Percentiles rank a stretch among this genome's conserved stretches.
Evolutionary conservation across 805 yeast species (phyloP).

Genomic region (Candida golubevii): DNA sequence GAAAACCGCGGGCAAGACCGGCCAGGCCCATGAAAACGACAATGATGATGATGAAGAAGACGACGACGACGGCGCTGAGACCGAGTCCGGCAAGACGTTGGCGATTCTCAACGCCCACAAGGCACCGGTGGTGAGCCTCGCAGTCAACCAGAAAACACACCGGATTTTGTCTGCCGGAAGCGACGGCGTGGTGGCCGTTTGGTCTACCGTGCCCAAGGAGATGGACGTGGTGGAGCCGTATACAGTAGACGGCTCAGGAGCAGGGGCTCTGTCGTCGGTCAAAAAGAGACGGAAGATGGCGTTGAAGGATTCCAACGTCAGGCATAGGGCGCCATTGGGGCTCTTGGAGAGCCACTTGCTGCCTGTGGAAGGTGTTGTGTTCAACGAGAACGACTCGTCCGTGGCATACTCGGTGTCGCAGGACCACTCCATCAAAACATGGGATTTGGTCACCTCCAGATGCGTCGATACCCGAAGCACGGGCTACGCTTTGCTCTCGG

Average conservation of each 20-base stretch:
- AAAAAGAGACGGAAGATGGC: slow-evolving; percentile 85
- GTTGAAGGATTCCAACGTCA: slow-evolving; percentile 64
- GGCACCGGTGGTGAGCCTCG: slow-evolving; percentile 77
- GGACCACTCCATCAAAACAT: slow-evolving; percentile 91
- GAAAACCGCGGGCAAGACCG: slow-evolving; percentile 51
- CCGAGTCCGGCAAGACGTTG: slow-evolving; percentile 67
- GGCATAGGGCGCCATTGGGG: slow-evolving; percentile 79
- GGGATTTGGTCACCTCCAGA: slow-evolving; percentile 88
- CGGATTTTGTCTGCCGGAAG: slow-evolving; percentile 80
- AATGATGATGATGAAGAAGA: slow-evolving; percentile 34
- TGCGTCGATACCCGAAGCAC: slow-evolving; percentile 87
- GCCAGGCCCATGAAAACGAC: slow-evolving; percentile 33
- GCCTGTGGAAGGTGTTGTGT: slow-evolving; percentile 82
- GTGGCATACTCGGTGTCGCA: slow-evolving; percentile 94
- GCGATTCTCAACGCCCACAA: slow-evolving; percentile 89
- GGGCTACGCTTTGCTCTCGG: slow-evolving; percentile 75
- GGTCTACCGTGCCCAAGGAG: slow-evolving; percentile 86
- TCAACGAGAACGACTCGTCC: slow-evolving; percentile 66
- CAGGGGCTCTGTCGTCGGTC: slow-evolving; percentile 63
- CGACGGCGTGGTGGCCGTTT: slow-evolving; percentile 74
- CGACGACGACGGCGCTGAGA: slow-evolving; percentile 21
- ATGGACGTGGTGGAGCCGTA: slow-evolving; percentile 49
- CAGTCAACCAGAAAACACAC: slow-evolving; percentile 48
- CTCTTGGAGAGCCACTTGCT: slow-evolving; percentile 76
- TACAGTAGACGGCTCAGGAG: slow-evolving; percentile 15